Conservation (phyloP, 2,329 filamentous ascomycete species). For the Arthroderma uncinatum region DNA sequence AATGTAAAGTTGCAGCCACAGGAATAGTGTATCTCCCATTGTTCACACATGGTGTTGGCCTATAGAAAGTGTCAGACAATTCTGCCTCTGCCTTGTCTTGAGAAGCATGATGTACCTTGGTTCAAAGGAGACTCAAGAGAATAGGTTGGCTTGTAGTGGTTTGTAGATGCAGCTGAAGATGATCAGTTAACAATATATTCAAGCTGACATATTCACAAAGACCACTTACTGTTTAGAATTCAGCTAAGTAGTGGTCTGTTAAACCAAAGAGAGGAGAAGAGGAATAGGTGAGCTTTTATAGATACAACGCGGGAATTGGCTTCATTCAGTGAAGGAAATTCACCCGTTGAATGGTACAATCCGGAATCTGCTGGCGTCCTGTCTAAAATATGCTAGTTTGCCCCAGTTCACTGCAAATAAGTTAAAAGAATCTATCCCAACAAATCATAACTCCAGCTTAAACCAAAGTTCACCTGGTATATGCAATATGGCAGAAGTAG, state of each 20-base stretch:
- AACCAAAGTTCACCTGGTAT: no score
- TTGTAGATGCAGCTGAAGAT: not conserved
- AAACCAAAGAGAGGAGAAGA: not conserved
- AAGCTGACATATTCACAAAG: not conserved
- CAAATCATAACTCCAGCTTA: not conserved
- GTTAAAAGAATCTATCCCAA: not conserved
- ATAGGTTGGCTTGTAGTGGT: not conserved
- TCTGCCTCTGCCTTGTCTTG: not conserved
- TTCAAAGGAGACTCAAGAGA: not conserved
- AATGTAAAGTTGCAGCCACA: not conserved
- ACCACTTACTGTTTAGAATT: not conserved
- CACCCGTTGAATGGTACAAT: not conserved
- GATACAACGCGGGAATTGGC: not conserved
- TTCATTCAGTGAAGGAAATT: not conserved
- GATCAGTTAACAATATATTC: not conserved
- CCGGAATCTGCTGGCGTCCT: not conserved
- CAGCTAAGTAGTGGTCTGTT: not conserved
- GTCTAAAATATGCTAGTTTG: not conserved
- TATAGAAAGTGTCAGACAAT: not conserved
- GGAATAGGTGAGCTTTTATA: not conserved
- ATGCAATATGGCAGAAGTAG: no score
- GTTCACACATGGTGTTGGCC: not conserved
- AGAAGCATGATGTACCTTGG: not conserved
- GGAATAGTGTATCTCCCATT: not conserved
- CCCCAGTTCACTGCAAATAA: not conserved